Conservation (phyloP, 257 asterid species). For the Paraleonurus japonicus region DNA sequence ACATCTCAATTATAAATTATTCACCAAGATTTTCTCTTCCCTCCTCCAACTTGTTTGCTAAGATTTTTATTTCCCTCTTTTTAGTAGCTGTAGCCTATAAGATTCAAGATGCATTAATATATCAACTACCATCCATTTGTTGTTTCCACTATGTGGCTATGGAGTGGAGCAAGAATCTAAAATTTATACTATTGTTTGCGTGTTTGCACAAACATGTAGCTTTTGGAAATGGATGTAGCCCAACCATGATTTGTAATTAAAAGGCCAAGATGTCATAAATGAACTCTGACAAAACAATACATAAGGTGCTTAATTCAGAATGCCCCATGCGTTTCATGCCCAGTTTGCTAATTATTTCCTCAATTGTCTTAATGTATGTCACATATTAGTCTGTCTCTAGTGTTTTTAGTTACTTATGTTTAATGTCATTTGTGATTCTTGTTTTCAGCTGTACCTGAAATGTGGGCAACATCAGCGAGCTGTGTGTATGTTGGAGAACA, state of each 20-base stretch:
- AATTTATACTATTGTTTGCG: not conserved
- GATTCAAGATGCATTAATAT: not conserved
- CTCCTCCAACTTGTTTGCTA: not conserved
- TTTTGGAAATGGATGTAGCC: not conserved
- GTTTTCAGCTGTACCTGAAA: conserved; percentile 48
- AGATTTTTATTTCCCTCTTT: not conserved
- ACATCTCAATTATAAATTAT: not conserved
- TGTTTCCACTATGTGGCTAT: not conserved
- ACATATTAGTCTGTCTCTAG: not conserved
- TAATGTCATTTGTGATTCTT: conserved; percentile 17
- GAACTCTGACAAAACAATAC: not conserved
- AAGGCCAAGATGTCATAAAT: not conserved
- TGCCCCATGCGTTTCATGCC: conserved; percentile 13
- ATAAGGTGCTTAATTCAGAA: conserved; percentile 4
- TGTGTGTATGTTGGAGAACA: conserved; percentile 56
- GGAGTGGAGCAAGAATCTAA: not conserved
- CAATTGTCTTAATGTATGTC: not conserved
- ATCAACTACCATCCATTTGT: not conserved
- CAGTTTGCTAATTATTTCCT: not conserved
- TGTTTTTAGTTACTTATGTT: not conserved
- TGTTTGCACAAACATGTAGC: not conserved
- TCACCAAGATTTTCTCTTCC: not conserved
- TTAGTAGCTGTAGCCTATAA: conserved; percentile 8
- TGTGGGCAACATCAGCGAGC: conserved; percentile 68
- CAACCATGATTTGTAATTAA: not conserved